Evolutionary conservation across 176 grass and related monocot genomes (phyloP).

Genomic region (Thalia dealbata): DNA sequence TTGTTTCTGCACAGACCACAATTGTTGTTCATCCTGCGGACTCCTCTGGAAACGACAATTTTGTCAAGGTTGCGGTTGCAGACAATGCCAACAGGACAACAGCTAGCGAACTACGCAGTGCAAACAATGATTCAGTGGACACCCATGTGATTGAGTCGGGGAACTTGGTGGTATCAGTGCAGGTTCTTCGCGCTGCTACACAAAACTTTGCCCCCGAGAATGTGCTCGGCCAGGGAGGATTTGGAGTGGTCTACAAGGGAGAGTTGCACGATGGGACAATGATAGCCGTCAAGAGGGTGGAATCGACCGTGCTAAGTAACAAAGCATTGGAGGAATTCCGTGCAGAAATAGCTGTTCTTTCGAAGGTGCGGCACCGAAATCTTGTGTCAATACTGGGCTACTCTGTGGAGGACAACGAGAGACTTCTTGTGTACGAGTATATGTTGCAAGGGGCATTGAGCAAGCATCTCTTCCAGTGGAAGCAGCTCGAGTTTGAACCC

Average conservation of each 20-base stretch:
- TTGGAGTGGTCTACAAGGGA: conserved; percentile 82
- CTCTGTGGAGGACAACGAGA: conserved; percentile 59
- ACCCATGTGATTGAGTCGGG: conserved; percentile 43
- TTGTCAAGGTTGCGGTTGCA: conserved; percentile 46
- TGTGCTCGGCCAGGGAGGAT: conserved; percentile 74
- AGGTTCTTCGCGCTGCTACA: conserved; percentile 60
- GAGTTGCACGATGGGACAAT: conserved; percentile 70
- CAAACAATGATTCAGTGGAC: conserved; percentile 18
- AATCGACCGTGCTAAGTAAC: conserved; percentile 52
- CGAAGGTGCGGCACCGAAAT: conserved; percentile 94
- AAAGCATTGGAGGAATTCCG: conserved; percentile 92
- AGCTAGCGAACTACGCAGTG: conserved; percentile 22
- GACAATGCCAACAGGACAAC: conserved; percentile 26
- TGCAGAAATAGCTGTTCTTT: conserved; percentile 78
- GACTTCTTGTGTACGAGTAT: conserved; percentile 81
- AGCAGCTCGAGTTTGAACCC: conserved; percentile 44
- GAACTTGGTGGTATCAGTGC: conserved; percentile 59
- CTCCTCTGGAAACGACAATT: conserved; percentile 43
- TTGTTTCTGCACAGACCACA: conserved; percentile 14
- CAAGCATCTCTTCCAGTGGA: conserved; percentile 85
- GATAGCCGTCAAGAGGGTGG: conserved; percentile 96
- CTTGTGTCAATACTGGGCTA: conserved; percentile 78
- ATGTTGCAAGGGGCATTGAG: conserved; percentile 87
- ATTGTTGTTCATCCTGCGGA: conserved; percentile 64
- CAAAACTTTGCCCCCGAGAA: conserved; percentile 60